These are phyloP conservation scores for Hypomyces rosellus DNA, from an alignment of 2,329 filamentous ascomycete genomes.

Conservation along the genomic window DNA sequence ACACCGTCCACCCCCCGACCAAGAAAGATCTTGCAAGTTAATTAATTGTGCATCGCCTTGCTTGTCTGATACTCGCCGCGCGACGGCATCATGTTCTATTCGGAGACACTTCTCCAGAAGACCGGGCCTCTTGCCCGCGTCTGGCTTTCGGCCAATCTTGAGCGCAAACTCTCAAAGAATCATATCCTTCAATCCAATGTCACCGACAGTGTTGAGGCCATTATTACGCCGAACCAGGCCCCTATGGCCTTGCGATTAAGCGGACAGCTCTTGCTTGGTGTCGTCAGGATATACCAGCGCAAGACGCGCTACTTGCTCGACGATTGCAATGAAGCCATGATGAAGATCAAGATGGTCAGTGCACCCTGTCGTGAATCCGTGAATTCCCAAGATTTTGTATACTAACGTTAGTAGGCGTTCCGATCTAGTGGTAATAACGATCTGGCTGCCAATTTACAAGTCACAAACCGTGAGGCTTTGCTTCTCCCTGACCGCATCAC, in stretches of 20 bases:
- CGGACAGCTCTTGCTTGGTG: constrained; percentile 87
- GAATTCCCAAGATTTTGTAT: not conserved
- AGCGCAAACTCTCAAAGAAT: constrained; percentile 96
- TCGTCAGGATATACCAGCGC: constrained; percentile 94
- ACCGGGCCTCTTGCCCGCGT: constrained; percentile 94
- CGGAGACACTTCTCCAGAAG: constrained; percentile 90
- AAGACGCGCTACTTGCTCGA: constrained; percentile 95
- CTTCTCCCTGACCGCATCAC: constrained; percentile 90
- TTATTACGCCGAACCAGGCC: constrained; percentile 86
- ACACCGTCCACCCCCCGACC: not conserved
- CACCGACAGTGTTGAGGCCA: constrained; percentile 88
- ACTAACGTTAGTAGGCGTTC: constrained; percentile 56
- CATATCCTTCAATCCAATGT: constrained; percentile 94
- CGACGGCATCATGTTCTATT: constrained; percentile 79
- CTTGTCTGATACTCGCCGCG: constrained; percentile 24
- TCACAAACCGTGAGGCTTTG: constrained; percentile 77
- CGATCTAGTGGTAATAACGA: constrained; percentile 92
- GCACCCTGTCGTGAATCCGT: not conserved
- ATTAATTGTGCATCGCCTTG: constrained; percentile 12
- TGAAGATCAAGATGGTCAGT: constrained; percentile 96
- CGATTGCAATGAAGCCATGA: constrained; percentile 93
- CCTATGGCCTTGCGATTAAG: constrained; percentile 92
- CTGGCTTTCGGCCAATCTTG: constrained; percentile 96
- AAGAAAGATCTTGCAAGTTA: not conserved
- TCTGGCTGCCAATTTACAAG: constrained; percentile 73